Evolutionary conservation across 176 grass and related monocot species (phyloP), one percentile per base, ranked within the genome.

Genomic region (Secale cereale): DNA sequence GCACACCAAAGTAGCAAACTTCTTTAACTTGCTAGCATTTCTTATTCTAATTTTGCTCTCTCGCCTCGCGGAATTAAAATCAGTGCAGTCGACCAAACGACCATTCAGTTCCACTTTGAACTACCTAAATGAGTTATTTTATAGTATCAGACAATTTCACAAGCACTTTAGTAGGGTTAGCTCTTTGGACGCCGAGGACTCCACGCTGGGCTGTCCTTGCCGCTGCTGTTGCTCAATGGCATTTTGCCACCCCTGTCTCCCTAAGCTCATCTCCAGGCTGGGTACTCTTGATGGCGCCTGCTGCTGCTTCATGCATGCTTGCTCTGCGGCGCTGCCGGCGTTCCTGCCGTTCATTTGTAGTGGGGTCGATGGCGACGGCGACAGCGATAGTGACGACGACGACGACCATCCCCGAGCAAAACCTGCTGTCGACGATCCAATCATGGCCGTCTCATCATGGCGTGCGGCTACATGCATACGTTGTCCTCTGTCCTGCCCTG

Each of bases 181-280:
- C 33, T 92, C 93, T 52, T 92, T 92, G 4, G 83, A 50, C 16
- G 76, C 67, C 3, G 92, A 73, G 46, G 90, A 32, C 7, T 91
- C 73, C 20, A 64, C 74, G 30, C 78, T 62, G 72, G 40, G 78
- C 81, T 84, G 76, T 28, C 81, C 36, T 22, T 85, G 81, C 75
- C 48, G 85, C 40, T 72, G 60, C 67, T 57, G 82, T 10, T 64
- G 66, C 29, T 90, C 85, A 78, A 87, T 15, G 52, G 17, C 76
- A 8, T 82, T 86, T 70, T 99, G 92, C 94, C 94, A 96, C n/a
- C 86, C 93, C 32, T 92, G 89, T 63, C 94, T 89, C 69, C 97
- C 97, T 22, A 99, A 77, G 81, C 93, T 91, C 26, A 99, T 96
- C 80, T 99, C 97, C 79, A 99, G 90, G 88, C 79, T 87, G 59